phyloP scores from a whole-genome alignment of 1,284 basidiomycete genomes.

The Apiotrichum siamense region DNA sequence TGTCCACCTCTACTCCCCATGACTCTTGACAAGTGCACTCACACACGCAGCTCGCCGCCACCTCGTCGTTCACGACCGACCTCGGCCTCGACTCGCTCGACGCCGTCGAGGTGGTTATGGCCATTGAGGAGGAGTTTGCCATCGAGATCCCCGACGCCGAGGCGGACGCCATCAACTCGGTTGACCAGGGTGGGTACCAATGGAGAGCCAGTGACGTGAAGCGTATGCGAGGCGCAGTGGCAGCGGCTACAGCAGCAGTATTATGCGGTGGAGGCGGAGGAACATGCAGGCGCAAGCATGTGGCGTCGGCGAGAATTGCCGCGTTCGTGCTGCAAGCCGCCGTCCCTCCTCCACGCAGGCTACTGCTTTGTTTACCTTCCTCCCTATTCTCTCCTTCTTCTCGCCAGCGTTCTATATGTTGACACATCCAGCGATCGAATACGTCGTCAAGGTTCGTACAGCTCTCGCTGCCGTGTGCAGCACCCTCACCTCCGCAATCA shows the following conservation, averaged over 20 bases:
- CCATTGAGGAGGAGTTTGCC: slow-evolving; percentile 86
- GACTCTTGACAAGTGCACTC: not conserved
- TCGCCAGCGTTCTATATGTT: not conserved
- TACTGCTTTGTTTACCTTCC: not conserved
- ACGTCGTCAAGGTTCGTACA: slow-evolving; percentile 68
- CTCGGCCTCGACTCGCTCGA: slow-evolving; percentile 95
- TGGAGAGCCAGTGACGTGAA: not conserved
- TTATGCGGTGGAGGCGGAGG: too few relatives aligned
- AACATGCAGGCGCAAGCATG: too few relatives aligned
- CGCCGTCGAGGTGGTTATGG: slow-evolving; percentile 98
- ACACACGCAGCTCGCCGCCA: slow-evolving; percentile 59
- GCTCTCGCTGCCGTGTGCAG: not conserved
- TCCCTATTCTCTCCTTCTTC: not conserved
- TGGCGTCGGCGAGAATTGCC: too few relatives aligned
- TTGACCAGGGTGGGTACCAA: slow-evolving; percentile 69
- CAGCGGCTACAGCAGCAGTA: too few relatives aligned
- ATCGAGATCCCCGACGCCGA: slow-evolving; percentile 86
- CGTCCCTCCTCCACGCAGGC: too few relatives aligned
- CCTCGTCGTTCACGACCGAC: slow-evolving; percentile 76
- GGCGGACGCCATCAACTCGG: slow-evolving; percentile 94
- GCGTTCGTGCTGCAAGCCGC: too few relatives aligned
- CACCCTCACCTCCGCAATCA: not conserved
- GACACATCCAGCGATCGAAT: slow-evolving; percentile 78
- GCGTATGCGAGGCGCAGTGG: too few relatives aligned
- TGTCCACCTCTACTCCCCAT: too few relatives aligned